phyloP scores from a whole-genome alignment of 164 flowering plant species.

The Sextonia rubra region DNA sequence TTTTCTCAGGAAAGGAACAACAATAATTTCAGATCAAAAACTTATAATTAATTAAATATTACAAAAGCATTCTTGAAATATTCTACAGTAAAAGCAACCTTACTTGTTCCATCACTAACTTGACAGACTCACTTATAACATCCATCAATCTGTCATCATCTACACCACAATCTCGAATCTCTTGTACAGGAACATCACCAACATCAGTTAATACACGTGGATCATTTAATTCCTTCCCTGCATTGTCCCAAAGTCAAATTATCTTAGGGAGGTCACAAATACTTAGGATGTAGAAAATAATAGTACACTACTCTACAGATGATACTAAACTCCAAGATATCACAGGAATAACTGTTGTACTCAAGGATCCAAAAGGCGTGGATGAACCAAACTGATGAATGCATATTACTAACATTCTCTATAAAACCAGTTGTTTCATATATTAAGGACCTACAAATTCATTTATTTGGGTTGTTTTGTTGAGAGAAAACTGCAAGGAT shows the following conservation, averaged over 20 bases:
- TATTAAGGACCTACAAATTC: too few relatives aligned
- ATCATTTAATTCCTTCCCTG: constrained; percentile 86
- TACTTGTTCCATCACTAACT: constrained; percentile 96
- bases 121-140: constrained; percentile 76
- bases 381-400: neutral
- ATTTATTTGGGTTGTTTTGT: too few relatives aligned
- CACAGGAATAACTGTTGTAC: too few relatives aligned
- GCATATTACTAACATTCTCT: too few relatives aligned
- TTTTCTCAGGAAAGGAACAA: too few relatives aligned
- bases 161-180: constrained; percentile 91
- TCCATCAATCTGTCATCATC: constrained; percentile 91
- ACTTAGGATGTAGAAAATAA: neutral
- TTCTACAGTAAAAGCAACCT: constrained; percentile 15
- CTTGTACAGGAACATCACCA: constrained; percentile 97
- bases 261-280: neutral
- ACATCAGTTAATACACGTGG: constrained; percentile 91
- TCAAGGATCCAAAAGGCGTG: too few relatives aligned
- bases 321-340: neutral
- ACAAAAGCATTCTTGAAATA: neutral
- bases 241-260: constrained; percentile 12
- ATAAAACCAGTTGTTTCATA: too few relatives aligned
- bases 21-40: too few relatives aligned
- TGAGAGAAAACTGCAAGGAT: too few relatives aligned
- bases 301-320: neutral
- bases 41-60: too few relatives aligned